These are phyloP conservation scores for Blastobotrys niveus DNA, from an alignment of 1,139 yeast species.

Conservation along the genomic window DNA sequence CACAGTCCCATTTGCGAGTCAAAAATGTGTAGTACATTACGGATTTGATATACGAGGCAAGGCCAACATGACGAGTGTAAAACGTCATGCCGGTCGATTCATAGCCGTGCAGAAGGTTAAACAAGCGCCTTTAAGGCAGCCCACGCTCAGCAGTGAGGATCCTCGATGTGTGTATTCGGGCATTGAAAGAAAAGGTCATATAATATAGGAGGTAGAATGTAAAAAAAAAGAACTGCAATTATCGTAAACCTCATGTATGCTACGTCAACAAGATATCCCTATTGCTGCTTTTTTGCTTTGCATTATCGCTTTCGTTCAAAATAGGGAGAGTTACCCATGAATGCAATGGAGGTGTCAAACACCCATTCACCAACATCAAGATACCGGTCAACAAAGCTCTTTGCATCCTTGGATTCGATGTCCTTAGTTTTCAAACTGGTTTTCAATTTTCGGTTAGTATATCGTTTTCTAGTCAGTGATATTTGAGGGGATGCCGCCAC, in stretches of 20 bases:
- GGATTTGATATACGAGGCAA: slow-evolving; percentile 35
- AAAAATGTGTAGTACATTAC: too few species aligned
- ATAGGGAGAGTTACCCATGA: slow-evolving; percentile 65
- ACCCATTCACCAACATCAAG: slow-evolving; percentile 81
- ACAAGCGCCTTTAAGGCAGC: background rate
- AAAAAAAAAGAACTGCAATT: background rate
- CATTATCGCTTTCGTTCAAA: slow-evolving; percentile 49
- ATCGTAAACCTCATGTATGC: background rate
- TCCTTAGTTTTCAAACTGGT: slow-evolving; percentile 31
- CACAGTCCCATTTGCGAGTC: slow-evolving; percentile 8
- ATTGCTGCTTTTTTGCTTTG: too few species aligned
- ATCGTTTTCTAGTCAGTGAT: background rate
- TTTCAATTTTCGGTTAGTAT: slow-evolving; percentile 5
- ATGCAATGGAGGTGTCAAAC: slow-evolving; percentile 66
- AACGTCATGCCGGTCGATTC: too few species aligned
- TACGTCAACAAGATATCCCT: background rate
- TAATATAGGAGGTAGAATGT: background rate
- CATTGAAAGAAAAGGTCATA: background rate
- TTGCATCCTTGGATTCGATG: slow-evolving; percentile 46
- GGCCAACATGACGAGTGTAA: background rate
- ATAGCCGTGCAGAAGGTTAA: too few species aligned
- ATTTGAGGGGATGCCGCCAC: background rate
- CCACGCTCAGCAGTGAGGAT: background rate
- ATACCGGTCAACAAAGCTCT: slow-evolving; percentile 58
- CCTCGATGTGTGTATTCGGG: background rate